phyloP scores from a whole-genome alignment of 78 protist genomes.

The Neovahlkampfia damariscottae region DNA sequence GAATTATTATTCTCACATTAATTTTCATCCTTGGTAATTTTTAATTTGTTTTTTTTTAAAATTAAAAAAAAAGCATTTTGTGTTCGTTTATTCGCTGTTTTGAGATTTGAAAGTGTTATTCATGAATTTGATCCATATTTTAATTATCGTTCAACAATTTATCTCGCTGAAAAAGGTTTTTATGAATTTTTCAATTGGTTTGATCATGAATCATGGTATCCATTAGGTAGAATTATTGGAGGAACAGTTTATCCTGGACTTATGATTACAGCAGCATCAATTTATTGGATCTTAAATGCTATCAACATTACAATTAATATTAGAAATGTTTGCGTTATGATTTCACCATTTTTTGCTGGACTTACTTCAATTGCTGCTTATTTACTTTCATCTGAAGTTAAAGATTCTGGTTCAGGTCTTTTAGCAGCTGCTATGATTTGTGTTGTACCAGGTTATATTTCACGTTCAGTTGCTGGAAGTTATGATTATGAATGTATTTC shows the following conservation, averaged over 20 bases:
- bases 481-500: constrained; percentile 98
- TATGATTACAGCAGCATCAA: constrained; percentile 79
- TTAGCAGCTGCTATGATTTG: constrained; percentile 85
- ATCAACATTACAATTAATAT: constrained; percentile 68
- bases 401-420: constrained; percentile 18
- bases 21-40: neutral
- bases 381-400: constrained; percentile 17
- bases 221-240: constrained; percentile 96
- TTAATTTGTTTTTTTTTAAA: neutral
- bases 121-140: constrained; percentile 92
- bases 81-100: constrained; percentile 79
- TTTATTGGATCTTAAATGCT: constrained; percentile 54
- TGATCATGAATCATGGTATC: constrained; percentile 92
- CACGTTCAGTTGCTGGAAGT: constrained; percentile 97
- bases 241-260: constrained; percentile 95
- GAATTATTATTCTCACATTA: neutral
- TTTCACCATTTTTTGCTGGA: constrained; percentile 80
- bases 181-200: constrained; percentile 91
- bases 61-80: constrained; percentile 53
- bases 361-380: constrained; percentile 70
- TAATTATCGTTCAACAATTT: constrained; percentile 78
- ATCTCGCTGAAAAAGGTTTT: constrained; percentile 79
- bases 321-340: constrained; percentile 86
- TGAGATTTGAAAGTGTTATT: constrained; percentile 82
- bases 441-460: constrained; percentile 84